A percentile compares a stretch with the other conserved stretches of the same genome.
phyloP scores from a whole-genome alignment of 2,329 filamentous ascomycete genomes.

The Shiraia bambusicola region DNA sequence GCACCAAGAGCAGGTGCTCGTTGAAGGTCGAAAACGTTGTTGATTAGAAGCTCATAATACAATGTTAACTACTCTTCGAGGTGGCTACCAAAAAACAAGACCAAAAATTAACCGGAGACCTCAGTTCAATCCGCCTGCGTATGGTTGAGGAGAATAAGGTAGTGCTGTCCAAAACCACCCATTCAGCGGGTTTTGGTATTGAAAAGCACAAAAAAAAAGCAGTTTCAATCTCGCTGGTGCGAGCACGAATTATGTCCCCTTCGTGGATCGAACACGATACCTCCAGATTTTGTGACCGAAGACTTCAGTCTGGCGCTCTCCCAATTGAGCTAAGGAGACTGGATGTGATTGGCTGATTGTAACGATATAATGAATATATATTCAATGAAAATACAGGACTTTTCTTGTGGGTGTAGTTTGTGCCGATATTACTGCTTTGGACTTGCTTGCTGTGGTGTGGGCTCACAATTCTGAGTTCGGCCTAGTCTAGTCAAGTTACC shows the following conservation, averaged over 20 bases:
- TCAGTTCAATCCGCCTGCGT: not conserved
- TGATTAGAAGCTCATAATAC: too few species aligned
- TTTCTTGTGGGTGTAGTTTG: not conserved
- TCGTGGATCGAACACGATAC: conserved; percentile 28
- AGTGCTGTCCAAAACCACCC: too few species aligned
- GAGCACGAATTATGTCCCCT: conserved; percentile 19
- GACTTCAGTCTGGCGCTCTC: conserved; percentile 37
- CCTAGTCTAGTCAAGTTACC: too few species aligned
- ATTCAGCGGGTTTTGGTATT: too few species aligned
- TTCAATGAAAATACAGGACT: not conserved
- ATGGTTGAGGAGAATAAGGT: not conserved
- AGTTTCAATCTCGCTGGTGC: conserved; percentile 11
- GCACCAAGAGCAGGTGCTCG: not conserved
- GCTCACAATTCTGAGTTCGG: conserved; percentile 6
- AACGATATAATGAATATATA: not conserved
- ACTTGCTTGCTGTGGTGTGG: conserved; percentile 6
- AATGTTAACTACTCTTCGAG: too few species aligned
- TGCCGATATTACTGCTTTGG: too few species aligned
- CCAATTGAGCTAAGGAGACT: conserved; percentile 36
- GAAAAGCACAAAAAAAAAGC: conserved; percentile 7
- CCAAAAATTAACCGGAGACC: too few species aligned
- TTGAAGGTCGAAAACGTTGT: too few species aligned
- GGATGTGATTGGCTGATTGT: conserved; percentile 16
- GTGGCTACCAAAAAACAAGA: too few species aligned
- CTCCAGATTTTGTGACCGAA: conserved; percentile 34